Evolutionary conservation across 2,329 filamentous ascomycete species (phyloP).

Genomic region (Apiospora hydei): DNA sequence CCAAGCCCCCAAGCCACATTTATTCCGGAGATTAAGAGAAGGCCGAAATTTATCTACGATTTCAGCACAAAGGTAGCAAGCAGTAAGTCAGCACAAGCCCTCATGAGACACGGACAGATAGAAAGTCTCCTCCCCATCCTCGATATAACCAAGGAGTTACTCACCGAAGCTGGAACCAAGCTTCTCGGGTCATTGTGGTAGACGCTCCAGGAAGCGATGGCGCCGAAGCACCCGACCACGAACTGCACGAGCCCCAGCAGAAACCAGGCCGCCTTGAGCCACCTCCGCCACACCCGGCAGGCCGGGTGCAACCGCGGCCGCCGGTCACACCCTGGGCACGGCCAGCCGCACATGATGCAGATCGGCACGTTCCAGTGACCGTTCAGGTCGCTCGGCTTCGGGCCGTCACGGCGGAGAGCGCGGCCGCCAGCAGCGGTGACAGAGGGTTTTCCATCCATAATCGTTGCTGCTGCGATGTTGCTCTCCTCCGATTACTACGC

Average conservation of each 20-base stretch:
- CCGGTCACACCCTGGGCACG: not conserved
- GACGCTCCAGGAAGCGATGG: not conserved
- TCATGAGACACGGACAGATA: no score
- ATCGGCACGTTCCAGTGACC: not conserved
- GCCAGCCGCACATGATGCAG: not conserved
- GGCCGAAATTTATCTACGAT: not conserved
- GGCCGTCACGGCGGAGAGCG: not conserved
- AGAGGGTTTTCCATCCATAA: not conserved
- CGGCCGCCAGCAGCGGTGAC: constrained; percentile 4
- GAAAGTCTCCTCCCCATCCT: not conserved
- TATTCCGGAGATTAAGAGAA: not conserved
- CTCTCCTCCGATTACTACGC: no score
- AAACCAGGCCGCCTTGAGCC: not conserved
- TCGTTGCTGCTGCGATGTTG: not conserved
- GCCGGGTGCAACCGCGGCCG: not conserved
- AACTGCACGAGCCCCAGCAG: not conserved
- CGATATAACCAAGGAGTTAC: not conserved
- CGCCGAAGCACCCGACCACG: not conserved
- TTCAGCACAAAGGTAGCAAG: not conserved
- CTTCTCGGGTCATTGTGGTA: not conserved
- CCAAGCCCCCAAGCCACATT: not conserved
- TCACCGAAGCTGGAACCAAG: not conserved
- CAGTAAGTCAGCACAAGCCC: not conserved
- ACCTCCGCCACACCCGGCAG: not conserved
- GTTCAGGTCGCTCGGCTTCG: not conserved